These are phyloP conservation scores for Leptosphaerulina australis DNA, from an alignment of 2,329 filamentous ascomycete genomes.

Conservation along the genomic window DNA sequence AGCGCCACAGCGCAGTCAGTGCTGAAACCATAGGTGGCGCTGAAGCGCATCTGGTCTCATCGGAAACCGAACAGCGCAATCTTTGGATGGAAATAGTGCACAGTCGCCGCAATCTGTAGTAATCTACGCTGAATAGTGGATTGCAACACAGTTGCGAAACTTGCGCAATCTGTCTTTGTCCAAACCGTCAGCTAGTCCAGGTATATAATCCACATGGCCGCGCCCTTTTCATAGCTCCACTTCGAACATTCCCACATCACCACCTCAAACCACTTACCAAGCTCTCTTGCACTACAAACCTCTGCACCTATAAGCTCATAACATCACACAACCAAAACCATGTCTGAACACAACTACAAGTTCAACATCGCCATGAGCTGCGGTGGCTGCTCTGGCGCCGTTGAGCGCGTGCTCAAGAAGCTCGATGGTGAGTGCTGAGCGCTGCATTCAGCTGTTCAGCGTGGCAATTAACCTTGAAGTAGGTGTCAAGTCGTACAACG, in stretches of 20 bases:
- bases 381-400: slow-evolving; percentile 91
- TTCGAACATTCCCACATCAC: slow-evolving; percentile 7
- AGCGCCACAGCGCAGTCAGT: slow-evolving; percentile 34
- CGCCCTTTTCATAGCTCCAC: slow-evolving; percentile 9
- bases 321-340: slow-evolving; percentile 49
- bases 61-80: slow-evolving; percentile 17
- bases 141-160: slow-evolving; percentile 23
- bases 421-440: slow-evolving; percentile 71
- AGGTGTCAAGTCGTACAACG: slow-evolving; percentile 88
- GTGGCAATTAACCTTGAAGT: slow-evolving; percentile 22
- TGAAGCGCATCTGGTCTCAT: slow-evolving; percentile 36
- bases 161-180: slow-evolving; percentile 17
- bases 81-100: slow-evolving; percentile 17
- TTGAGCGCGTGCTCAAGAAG: slow-evolving; percentile 90
- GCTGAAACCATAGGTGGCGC: slow-evolving; percentile 22
- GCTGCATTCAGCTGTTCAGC: slow-evolving; percentile 8
- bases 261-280: not conserved
- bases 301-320: slow-evolving; percentile 4
- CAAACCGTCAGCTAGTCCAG: slow-evolving; percentile 5
- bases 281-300: slow-evolving; percentile 1
- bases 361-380: slow-evolving; percentile 96
- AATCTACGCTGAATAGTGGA: slow-evolving; percentile 16
- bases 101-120: slow-evolving; percentile 21
- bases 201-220: slow-evolving; percentile 14
- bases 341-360: slow-evolving; percentile 82